Evolutionary conservation across 164 flowering plant genomes (phyloP).

Genomic region (Piper betle): DNA sequence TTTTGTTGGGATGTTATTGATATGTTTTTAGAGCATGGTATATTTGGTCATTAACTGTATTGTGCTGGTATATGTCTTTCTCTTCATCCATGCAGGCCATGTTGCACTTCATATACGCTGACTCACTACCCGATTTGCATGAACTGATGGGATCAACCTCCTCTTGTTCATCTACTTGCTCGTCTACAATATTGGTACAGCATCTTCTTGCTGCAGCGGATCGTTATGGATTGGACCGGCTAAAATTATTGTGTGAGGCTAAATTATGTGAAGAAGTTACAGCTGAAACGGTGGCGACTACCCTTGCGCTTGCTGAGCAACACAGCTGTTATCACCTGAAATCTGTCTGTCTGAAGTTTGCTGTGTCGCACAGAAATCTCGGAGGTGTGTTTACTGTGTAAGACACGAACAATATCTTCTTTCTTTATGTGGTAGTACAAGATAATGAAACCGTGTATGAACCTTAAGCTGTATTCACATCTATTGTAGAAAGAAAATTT

Average conservation of each 20-base stretch:
- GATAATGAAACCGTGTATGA: too few species aligned
- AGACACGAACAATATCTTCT: too few species aligned
- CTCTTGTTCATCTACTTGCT: constrained; percentile 6
- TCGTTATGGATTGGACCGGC: constrained; percentile 62
- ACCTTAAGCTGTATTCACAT: too few species aligned
- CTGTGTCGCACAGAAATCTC: constrained; percentile 52
- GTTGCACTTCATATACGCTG: constrained; percentile 72
- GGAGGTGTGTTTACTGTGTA: constrained; percentile 61
- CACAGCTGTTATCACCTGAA: constrained; percentile 65
- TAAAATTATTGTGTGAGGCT: constrained; percentile 70
- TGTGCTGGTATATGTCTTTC: background rate
- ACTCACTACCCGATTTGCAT: constrained; percentile 9
- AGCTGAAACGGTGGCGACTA: constrained; percentile 68
- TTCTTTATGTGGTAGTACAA: too few species aligned
- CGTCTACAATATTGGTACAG: constrained; percentile 41
- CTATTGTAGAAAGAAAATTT: too few species aligned
- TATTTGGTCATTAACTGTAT: background rate
- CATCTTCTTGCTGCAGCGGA: constrained; percentile 90
- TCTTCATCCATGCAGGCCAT: constrained; percentile 39
- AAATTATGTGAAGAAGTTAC: constrained; percentile 60
- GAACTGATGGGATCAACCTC: constrained; percentile 37
- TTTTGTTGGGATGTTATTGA: too few species aligned
- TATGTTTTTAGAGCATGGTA: background rate
- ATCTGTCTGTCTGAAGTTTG: constrained; percentile 62
- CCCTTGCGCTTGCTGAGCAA: constrained; percentile 84